phyloP scores from a whole-genome alignment of 805 yeast species.

The Candida berthetii region DNA sequence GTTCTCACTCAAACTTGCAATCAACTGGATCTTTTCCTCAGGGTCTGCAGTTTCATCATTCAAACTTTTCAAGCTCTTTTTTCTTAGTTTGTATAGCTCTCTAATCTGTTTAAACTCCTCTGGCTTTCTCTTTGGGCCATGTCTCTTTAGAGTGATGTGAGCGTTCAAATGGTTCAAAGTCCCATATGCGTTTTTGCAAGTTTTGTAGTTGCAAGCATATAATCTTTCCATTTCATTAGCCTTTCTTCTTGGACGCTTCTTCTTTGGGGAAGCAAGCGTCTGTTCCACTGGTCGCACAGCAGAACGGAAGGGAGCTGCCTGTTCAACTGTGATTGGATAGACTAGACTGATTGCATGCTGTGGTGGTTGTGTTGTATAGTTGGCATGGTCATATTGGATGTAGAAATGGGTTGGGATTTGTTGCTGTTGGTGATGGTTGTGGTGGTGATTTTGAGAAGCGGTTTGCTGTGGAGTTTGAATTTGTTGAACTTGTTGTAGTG shows the following conservation, averaged over 20 bases:
- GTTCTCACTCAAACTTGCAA: conserved; percentile 12
- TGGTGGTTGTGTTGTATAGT: background rate
- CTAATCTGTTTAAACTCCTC: conserved; percentile 48
- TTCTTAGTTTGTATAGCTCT: conserved; percentile 34
- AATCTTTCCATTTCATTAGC: conserved; percentile 51
- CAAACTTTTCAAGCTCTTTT: conserved; percentile 12
- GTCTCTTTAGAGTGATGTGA: conserved; percentile 45
- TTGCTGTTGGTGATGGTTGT: conserved; percentile 12
- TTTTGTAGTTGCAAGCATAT: conserved; percentile 40
- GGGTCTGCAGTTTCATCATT: conserved; percentile 1
- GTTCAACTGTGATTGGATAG: background rate
- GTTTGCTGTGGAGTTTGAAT: background rate
- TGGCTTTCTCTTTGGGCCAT: conserved; percentile 48
- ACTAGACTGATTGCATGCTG: background rate
- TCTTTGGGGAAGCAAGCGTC: conserved; percentile 11
- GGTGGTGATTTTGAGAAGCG: conserved; percentile 5
- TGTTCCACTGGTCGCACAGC: background rate
- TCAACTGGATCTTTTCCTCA: conserved; percentile 7
- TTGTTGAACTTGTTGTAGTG: background rate
- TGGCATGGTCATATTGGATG: background rate
- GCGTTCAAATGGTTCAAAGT: conserved; percentile 55
- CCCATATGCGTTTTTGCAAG: conserved; percentile 51
- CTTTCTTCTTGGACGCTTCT: conserved; percentile 45
- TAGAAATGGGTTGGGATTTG: conserved; percentile 4
- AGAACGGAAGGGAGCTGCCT: background rate